A percentile compares a stretch with the other conserved stretches of the same genome.
These are phyloP conservation scores for Coelastrella sp. DNA, from an alignment of 139 green algal species.

Conservation along the genomic window DNA sequence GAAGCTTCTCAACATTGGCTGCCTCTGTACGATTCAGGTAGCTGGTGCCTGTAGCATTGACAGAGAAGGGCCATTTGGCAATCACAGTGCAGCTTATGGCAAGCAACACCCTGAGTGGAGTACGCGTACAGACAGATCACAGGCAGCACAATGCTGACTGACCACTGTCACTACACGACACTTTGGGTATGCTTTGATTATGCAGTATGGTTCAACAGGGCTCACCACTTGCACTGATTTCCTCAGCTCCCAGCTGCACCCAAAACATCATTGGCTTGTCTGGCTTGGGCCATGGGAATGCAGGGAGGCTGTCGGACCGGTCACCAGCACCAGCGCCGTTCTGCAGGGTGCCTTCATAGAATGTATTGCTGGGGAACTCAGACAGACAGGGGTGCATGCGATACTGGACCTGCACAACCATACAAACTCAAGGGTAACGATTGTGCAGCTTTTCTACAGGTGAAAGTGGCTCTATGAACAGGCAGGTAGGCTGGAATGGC, in stretches of 20 bases:
- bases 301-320: slow-evolving; percentile 48
- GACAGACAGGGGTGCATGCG: slow-evolving; percentile 98
- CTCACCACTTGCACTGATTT: slow-evolving; percentile 70
- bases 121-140: too few species aligned
- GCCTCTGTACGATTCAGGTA: slow-evolving; percentile 98
- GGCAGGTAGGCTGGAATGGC: not conserved
- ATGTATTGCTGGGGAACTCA: slow-evolving; percentile 96
- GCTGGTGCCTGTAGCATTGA: slow-evolving; percentile 79
- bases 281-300: slow-evolving; percentile 72
- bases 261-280: slow-evolving; percentile 97
- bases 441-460: not conserved
- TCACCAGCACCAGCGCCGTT: slow-evolving; percentile 74
- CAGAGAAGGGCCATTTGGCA: not conserved
- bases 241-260: slow-evolving; percentile 86
- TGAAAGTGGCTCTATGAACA: not conserved
- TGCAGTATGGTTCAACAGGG: too few species aligned
- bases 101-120: too few species aligned
- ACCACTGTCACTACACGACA: too few species aligned
- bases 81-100: not conserved
- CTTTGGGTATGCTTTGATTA: too few species aligned
- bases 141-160: too few species aligned
- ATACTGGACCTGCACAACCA: slow-evolving; percentile 87
- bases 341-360: slow-evolving; percentile 97
- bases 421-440: not conserved
- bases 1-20: slow-evolving; percentile 91